phyloP scores from a whole-genome alignment of 495 filamentous ascomycete genomes.

The Tuber microsphaerosporum region DNA sequence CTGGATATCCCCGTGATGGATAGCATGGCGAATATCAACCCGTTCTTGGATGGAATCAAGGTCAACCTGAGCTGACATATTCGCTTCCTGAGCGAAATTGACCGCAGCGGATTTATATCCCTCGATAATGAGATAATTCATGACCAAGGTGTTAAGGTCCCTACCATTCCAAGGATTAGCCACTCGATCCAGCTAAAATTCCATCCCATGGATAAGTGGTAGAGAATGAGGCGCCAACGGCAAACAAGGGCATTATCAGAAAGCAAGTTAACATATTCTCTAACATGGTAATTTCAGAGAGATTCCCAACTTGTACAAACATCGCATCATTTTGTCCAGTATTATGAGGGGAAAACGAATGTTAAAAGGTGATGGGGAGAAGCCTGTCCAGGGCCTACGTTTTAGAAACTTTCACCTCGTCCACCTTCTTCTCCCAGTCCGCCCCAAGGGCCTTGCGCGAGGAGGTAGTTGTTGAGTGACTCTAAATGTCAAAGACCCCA shows the following conservation, averaged over 20 bases:
- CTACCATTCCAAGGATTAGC: slow-evolving; percentile 46
- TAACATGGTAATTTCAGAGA: slow-evolving; percentile 86
- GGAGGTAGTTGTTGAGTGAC: slow-evolving; percentile 29
- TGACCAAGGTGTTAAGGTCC: slow-evolving; percentile 89
- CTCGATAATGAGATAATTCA: slow-evolving; percentile 95
- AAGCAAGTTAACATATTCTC: slow-evolving; percentile 76
- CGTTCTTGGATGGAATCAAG: slow-evolving; percentile 66
- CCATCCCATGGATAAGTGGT: slow-evolving; percentile 2
- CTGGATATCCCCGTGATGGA: slow-evolving; percentile 77
- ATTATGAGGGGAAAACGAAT: slow-evolving; percentile 21
- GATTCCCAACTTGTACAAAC: slow-evolving; percentile 97
- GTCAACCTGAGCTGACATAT: slow-evolving; percentile 65
- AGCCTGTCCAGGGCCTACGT: slow-evolving; percentile 55
- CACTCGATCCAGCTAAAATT: slow-evolving; percentile 5
- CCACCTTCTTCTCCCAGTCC: slow-evolving; percentile 69
- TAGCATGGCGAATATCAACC: slow-evolving; percentile 69
- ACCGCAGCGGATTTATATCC: slow-evolving; percentile 88
- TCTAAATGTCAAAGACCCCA: slow-evolving; percentile 18
- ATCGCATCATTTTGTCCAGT: slow-evolving; percentile 64
- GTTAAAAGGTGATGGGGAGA: slow-evolving; percentile 16
- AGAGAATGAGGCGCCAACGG: slow-evolving; percentile 23
- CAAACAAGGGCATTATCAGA: slow-evolving; percentile 49
- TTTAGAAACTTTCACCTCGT: slow-evolving; percentile 81
- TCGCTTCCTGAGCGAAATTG: slow-evolving; percentile 90
- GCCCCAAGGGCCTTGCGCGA: slow-evolving; percentile 31